phyloP scores from a whole-genome alignment of 768 basidiomycete species.

The Naematelia aurantialba region DNA sequence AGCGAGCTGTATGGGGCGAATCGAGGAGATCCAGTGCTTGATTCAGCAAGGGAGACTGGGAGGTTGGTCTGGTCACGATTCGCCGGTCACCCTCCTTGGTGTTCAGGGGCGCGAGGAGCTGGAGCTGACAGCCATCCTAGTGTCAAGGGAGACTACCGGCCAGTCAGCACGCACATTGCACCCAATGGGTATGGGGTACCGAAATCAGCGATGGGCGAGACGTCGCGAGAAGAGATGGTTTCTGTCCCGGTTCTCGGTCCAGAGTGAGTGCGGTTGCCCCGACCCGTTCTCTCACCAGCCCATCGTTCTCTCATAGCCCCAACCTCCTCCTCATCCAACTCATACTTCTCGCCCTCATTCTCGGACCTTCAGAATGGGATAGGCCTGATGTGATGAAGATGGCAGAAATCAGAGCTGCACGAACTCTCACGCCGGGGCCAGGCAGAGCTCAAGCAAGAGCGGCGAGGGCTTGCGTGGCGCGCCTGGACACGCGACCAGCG shows the following conservation, averaged over 20 bases:
- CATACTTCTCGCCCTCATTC: not conserved
- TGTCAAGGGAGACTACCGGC: slow-evolving; percentile 20
- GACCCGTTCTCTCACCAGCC: too few species aligned
- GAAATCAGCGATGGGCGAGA: slow-evolving; percentile 11
- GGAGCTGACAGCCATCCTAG: not conserved
- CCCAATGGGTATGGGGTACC: slow-evolving; percentile 13
- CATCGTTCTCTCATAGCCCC: too few species aligned
- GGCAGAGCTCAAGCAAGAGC: slow-evolving; percentile 56
- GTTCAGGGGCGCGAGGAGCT: not conserved
- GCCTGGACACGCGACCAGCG: slow-evolving; percentile 73
- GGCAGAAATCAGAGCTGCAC: slow-evolving; percentile 72
- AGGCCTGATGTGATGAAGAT: slow-evolving; percentile 48
- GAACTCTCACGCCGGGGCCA: slow-evolving; percentile 70
- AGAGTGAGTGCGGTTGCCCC: slow-evolving; percentile 55
- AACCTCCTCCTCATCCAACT: not conserved
- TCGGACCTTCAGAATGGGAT: not conserved
- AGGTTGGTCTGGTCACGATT: not conserved
- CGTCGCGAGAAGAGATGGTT: slow-evolving; percentile 67
- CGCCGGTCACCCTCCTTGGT: too few species aligned
- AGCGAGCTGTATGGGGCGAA: slow-evolving; percentile 35
- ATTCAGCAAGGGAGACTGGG: not conserved
- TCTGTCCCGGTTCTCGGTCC: slow-evolving; percentile 87
- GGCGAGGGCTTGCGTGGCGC: slow-evolving; percentile 62
- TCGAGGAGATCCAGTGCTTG: slow-evolving; percentile 9
- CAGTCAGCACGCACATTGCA: slow-evolving; percentile 17